Evolutionary conservation across 768 basidiomycete species (phyloP).

Genomic region (Sarcodon sp.): DNA sequence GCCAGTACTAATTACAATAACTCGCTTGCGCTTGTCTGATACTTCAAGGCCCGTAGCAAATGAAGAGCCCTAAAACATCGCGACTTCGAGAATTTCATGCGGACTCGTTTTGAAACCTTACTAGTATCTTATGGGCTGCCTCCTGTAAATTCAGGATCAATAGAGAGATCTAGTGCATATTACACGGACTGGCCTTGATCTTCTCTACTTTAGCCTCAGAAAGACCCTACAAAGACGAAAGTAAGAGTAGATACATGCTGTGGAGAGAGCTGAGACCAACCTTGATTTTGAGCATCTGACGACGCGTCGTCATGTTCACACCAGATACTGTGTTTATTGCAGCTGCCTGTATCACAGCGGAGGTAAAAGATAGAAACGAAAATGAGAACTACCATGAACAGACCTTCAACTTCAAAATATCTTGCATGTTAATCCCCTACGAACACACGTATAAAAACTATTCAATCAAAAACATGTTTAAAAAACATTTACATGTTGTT

Average conservation of each 20-base stretch:
- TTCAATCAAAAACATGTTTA: background rate
- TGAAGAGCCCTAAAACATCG: constrained; percentile 56
- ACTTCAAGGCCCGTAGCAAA: constrained; percentile 88
- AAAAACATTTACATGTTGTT: constrained; percentile 49
- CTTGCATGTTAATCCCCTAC: constrained; percentile 91
- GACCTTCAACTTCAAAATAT: constrained; percentile 88
- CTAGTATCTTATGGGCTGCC: constrained; percentile 80
- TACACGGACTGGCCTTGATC: constrained; percentile 50
- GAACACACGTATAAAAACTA: background rate
- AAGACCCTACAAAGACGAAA: constrained; percentile 49
- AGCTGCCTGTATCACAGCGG: constrained; percentile 35
- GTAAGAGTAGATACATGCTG: background rate
- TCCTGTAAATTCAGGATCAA: constrained; percentile 36
- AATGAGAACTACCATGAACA: constrained; percentile 5
- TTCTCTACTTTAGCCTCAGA: constrained; percentile 98
- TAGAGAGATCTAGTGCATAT: constrained; percentile 1
- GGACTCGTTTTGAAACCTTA: constrained; percentile 16
- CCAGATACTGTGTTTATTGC: constrained; percentile 79
- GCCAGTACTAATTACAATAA: constrained; percentile 80
- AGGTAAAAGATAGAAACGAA: constrained; percentile 2
- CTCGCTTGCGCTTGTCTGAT: constrained; percentile 74
- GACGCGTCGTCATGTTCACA: constrained; percentile 83
- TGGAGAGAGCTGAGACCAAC: constrained; percentile 21
- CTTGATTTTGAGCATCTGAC: constrained; percentile 90
- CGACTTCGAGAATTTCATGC: constrained; percentile 1